These are phyloP conservation scores for Raffaelea deltoideospora DNA, from an alignment of 2,329 filamentous ascomycete genomes.

Conservation along the genomic window DNA sequence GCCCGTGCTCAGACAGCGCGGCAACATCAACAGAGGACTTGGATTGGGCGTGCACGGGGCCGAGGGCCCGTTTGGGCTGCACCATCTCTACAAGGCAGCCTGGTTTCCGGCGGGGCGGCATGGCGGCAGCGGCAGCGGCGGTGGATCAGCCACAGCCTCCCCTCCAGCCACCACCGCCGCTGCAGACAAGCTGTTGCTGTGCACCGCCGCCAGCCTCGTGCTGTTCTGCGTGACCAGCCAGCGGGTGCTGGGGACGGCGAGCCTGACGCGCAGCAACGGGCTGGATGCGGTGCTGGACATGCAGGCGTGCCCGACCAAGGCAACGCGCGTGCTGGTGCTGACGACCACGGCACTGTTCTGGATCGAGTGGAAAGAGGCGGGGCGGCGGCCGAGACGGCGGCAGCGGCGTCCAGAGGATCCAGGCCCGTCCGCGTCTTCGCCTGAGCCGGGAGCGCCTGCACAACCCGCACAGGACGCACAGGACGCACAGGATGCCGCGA, in stretches of 20 bases:
- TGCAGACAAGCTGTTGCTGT: conserved; percentile 13
- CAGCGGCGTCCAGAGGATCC: conserved; percentile 7
- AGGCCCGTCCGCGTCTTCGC: too few relatives aligned
- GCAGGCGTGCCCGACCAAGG: conserved; percentile 27
- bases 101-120: conserved; percentile 3
- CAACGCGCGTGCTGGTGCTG: conserved; percentile 40
- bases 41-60: too few relatives aligned
- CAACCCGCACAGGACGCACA: too few relatives aligned
- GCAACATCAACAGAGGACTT: too few relatives aligned
- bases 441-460: too few relatives aligned
- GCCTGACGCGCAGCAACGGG: conserved; percentile 13
- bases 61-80: too few relatives aligned
- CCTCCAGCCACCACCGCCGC: background rate
- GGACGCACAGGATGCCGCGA: too few relatives aligned
- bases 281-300: conserved; percentile 39
- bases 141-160: too few relatives aligned
- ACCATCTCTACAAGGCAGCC: conserved; percentile 3
- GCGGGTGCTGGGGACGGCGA: conserved; percentile 4
- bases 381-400: background rate
- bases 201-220: conserved; percentile 14
- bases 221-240: conserved; percentile 9
- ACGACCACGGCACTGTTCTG: conserved; percentile 37
- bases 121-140: background rate
- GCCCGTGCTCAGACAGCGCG: too few relatives aligned
- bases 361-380: conserved; percentile 23